Percentiles rank a stretch among this genome's conserved stretches.
phyloP scores from a whole-genome alignment of 805 yeast genomes.

The Myxozyma mucilagina region DNA sequence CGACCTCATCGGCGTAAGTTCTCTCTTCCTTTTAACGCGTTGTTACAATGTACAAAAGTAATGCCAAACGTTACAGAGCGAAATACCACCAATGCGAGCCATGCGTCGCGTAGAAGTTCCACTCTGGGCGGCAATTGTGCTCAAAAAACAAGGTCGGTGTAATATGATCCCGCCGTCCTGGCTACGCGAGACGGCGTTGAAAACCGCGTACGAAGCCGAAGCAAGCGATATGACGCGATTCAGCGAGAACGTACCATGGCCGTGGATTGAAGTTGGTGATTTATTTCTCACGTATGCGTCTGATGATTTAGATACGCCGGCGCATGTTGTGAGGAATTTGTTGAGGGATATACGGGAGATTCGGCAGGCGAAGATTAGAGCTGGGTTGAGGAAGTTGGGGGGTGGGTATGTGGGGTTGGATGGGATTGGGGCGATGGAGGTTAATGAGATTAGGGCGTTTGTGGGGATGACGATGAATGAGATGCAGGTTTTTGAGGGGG shows the following conservation, averaged over 20 bases:
- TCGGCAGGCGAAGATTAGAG: constrained; percentile 74
- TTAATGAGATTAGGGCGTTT: constrained; percentile 85
- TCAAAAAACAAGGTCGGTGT: constrained; percentile 84
- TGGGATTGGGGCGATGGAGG: constrained; percentile 78
- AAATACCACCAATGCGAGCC: constrained; percentile 61
- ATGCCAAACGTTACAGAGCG: constrained; percentile 36
- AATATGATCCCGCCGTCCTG: constrained; percentile 83
- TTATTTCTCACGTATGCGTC: constrained; percentile 64
- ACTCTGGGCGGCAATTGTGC: constrained; percentile 80
- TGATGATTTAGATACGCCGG: constrained; percentile 75
- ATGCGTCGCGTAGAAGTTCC: constrained; percentile 72
- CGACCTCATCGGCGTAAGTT: constrained; percentile 61
- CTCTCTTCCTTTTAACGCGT: not conserved
- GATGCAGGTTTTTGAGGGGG: constrained; percentile 55
- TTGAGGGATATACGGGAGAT: constrained; percentile 85
- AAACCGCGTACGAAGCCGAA: constrained; percentile 66
- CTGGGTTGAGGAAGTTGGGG: constrained; percentile 75
- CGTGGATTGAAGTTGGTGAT: constrained; percentile 83
- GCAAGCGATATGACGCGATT: constrained; percentile 57
- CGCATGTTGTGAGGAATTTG: constrained; percentile 65
- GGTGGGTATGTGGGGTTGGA: constrained; percentile 81
- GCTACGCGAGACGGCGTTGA: constrained; percentile 61
- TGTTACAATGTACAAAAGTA: not conserved
- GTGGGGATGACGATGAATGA: constrained; percentile 79
- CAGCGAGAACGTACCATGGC: constrained; percentile 67